Evolutionary conservation across 805 yeast genomes (phyloP), one percentile per base, ranked within the genome.

Genomic region (Spathaspora hagerdaliae): DNA sequence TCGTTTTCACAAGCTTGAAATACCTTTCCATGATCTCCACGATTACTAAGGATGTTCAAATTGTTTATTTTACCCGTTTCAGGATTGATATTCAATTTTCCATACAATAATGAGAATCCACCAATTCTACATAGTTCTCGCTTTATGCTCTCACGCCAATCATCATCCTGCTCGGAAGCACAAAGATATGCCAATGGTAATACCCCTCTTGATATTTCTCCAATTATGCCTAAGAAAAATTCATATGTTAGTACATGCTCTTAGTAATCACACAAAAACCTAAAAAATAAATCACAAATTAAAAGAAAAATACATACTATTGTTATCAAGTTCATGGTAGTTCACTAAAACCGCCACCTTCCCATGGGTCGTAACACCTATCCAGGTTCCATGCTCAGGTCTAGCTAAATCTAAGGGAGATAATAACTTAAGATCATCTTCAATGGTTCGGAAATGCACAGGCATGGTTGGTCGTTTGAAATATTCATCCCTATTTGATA

Each of bases 401-500:
- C 90, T 63, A 0, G 83, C 88, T 54, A 86, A 61, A 60, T 92
- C 97, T 34, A 74, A 65, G 0, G 97, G 97, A 7, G 85, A 77
- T 9, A 88, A 59, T 1, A 85, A 65, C 36, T 57, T 50, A 11
- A 64, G 61, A 41, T 69, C 64, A 48, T 64, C 45, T 47, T 69
- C 62, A 44, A 71, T 52, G 3, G 39, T 39, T 39, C 69, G 50
- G n/a, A 55, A 48, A 43, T 59, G 55, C 34, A 92, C 83, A n/a
- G 61, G 58, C 43, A 77, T 73, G 0, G 98, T 92, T 2, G 83
- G 82, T 41, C 99, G 67, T 38, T 72, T 76, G 58, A 86, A 82
- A 55, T 69, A 87, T 61, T 94, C 99, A 59, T 94, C 99, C 39
- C 99, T 64, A 59, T 92, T 92, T 3, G 96, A 87, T 3, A 88